Evolutionary conservation across 2,329 filamentous ascomycete species (phyloP).

Genomic region (Colletotrichum plurivorum): DNA sequence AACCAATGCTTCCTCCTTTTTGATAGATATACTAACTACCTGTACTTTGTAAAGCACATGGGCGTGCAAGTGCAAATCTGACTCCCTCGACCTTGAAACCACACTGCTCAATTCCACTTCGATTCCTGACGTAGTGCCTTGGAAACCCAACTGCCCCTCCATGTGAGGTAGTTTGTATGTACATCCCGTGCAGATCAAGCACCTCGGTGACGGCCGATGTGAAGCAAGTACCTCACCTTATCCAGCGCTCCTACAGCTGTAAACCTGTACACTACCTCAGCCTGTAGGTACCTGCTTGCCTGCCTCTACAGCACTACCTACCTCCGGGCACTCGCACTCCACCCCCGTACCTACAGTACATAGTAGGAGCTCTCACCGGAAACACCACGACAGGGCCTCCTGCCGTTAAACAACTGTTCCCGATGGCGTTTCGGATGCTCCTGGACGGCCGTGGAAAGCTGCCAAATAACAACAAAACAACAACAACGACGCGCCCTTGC

Average conservation of each 20-base stretch:
- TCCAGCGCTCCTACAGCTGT: neutral
- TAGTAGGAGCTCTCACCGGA: neutral
- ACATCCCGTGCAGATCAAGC: neutral
- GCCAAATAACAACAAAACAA: slow-evolving; percentile 3
- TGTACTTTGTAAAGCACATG: too few relatives aligned
- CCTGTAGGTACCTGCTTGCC: too few relatives aligned
- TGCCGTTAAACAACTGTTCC: slow-evolving; percentile 24
- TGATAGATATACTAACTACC: too few relatives aligned
- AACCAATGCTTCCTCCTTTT: too few relatives aligned
- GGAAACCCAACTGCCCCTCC: slow-evolving; percentile 15
- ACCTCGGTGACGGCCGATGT: slow-evolving; percentile 8
- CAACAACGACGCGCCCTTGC: slow-evolving; percentile 5
- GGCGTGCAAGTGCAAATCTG: too few relatives aligned
- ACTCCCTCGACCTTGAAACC: too few relatives aligned
- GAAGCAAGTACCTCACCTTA: slow-evolving; percentile 27
- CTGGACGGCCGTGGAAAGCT: slow-evolving; percentile 13
- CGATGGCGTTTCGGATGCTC: slow-evolving; percentile 36
- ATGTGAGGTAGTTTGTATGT: neutral
- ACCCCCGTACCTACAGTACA: too few relatives aligned
- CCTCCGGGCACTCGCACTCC: too few relatives aligned
- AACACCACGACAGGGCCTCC: slow-evolving; percentile 11
- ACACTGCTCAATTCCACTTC: too few relatives aligned
- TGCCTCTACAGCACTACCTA: too few relatives aligned
- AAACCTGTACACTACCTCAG: too few relatives aligned
- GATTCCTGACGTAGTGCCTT: slow-evolving; percentile 26